Evolutionary conservation across 73 alveolate genomes (phyloP).

Genomic region (Uronychia binucleata): DNA sequence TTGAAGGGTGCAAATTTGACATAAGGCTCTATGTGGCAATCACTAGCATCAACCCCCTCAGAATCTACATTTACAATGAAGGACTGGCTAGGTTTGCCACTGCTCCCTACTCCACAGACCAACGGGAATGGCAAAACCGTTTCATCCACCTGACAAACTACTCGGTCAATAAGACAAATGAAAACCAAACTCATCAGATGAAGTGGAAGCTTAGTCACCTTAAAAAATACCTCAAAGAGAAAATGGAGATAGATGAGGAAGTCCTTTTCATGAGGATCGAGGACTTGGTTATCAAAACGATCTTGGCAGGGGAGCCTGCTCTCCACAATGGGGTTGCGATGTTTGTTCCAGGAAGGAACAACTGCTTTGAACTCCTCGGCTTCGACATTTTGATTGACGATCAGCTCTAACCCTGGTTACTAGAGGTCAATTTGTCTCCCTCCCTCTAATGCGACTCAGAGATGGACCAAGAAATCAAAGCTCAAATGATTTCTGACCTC

Average conservation of each 20-base stretch:
- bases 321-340: conserved; percentile 37
- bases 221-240: conserved; percentile 60
- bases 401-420: conserved; percentile 84
- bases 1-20: conserved; percentile 88
- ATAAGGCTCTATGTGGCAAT: conserved; percentile 85
- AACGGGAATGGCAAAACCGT: conserved; percentile 52
- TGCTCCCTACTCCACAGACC: conserved; percentile 75
- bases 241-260: conserved; percentile 46
- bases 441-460: conserved; percentile 86
- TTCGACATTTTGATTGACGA: conserved; percentile 90
- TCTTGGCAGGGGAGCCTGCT: conserved; percentile 49
- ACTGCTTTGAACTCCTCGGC: conserved; percentile 78
- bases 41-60: conserved; percentile 89
- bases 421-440: conserved; percentile 89
- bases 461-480: conserved; percentile 79
- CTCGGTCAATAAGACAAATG: conserved; percentile 77
- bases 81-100: conserved; percentile 97
- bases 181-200: conserved; percentile 76
- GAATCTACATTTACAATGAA: conserved; percentile 89
- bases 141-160: conserved; percentile 94
- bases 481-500: conserved; percentile 82
- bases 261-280: conserved; percentile 44
- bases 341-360: conserved; percentile 54
- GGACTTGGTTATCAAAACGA: conserved; percentile 60
- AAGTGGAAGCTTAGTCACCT: conserved; percentile 84